Base-by-base conservation (phyloP, 805 yeast genomes). In the Yueomyces sinensis region DNA sequence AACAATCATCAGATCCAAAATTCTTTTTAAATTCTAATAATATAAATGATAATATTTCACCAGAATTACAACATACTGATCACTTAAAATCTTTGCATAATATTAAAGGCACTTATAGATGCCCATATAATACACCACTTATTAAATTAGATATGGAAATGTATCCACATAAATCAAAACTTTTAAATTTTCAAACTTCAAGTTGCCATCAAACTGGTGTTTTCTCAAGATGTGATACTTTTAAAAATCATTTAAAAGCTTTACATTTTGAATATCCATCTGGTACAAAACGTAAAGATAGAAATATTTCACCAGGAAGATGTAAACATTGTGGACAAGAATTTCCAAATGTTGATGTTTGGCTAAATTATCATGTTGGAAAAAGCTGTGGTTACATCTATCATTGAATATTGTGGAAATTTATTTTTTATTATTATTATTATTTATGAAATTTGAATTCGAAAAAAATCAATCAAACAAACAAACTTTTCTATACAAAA, bases 161-260 rank as follows among this genome's bases (percentile, higher is more conserved):
- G 9, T 49, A 54, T 33, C 54, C 58, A 3, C 36, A 41, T 36
- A 50, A 50, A 30, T 35, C 45, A 18, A 41, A 36, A 29, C 13
- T 13, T 5, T 33, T 44, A 20, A 36, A 32, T 29, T 55, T 52
- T 34, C 58, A 50, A 29, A 50, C 59, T 2, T 46, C 51, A 6
- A 45, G 45, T 32, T 84, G 95, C 52, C 96, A 86, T 52, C 71
- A 72, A 36, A 73, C 83, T 6, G 96, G 96, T 4, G 76, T 81
- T 22, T 86, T 86, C 48, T 75, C 86, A 11, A 67, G 96, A 33
- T 81, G 95, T 53, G 96, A 86, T 52, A 86, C 96, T 4, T 86
- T 74, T 60, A 86, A 86, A 51, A 86, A 86, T 58, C 96, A 86
- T 58, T 63, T 86, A 41, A 82, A 82, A 54, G 93, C 95, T 2